Base-by-base conservation (phyloP, 1,284 basidiomycete species). In the Chondrostereum purpureum region DNA sequence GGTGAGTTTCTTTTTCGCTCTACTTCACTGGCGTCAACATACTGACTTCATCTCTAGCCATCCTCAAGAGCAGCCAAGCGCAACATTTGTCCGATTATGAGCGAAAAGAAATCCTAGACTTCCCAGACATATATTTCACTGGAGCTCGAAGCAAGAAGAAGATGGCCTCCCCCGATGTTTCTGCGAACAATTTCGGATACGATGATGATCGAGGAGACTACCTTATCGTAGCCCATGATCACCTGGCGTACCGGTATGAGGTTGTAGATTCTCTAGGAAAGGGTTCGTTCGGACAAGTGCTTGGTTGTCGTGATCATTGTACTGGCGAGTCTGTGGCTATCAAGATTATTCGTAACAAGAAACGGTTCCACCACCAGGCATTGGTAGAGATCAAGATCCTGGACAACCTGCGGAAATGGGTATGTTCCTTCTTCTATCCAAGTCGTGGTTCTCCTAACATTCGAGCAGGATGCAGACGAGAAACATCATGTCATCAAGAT, bases 311-410 rank as follows among this genome's bases (percentile, higher is more conserved):
- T 33, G 96, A 99, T 66, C 92, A 99, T 65, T 87, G 85, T 62
- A 93, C 93, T n/a, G 96, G 96, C 11, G 80, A 91, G 55, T 94
- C 91, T 22, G 92, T 98, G 13, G 96, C 96, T 4, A 86, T 99
- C 73, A 99, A 99, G 75, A 96, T 99, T 55, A 99, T 99, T 56
- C 83, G 96, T 31, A 99, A 99, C 73, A 99, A 98, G 77, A 98
- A 98, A 68, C 78, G 96, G 37, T 99, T 99, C 75, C 95, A 99
- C 63, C 91, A 97, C 58, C 96, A 99, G 66, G 96, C 96, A 3
- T 67, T 99, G 24, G 95, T 99, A 16, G 96, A 99, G 69, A 96
- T 99, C 66, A 97, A 97, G 68, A 98, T 99, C 50, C 70, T 99
- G 49, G 92, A 98, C 60, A 97, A 91, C 61, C 72, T 99, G 56